These are phyloP conservation scores for Tuber microsphaerosporum DNA, from an alignment of 495 filamentous ascomycete genomes.

Conservation along the genomic window DNA sequence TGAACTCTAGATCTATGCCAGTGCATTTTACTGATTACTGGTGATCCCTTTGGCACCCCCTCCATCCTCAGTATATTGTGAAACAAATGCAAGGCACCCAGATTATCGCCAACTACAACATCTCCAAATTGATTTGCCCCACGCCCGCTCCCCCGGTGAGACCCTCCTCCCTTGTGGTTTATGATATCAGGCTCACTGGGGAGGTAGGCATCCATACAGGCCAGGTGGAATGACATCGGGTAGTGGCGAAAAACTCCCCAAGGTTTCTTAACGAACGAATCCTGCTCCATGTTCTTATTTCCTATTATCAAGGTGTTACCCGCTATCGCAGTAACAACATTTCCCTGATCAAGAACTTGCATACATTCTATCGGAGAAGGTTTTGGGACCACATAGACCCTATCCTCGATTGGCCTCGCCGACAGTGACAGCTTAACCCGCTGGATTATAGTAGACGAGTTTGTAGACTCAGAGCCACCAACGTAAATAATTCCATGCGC, in stretches of 20 bases:
- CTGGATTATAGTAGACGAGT: slow-evolving; percentile 6
- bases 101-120: slow-evolving; percentile 64
- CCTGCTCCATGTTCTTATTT: slow-evolving; percentile 15
- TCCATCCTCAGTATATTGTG: slow-evolving; percentile 65
- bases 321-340: slow-evolving; percentile 42
- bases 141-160: slow-evolving; percentile 35
- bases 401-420: slow-evolving; percentile 5
- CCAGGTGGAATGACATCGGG: slow-evolving; percentile 28
- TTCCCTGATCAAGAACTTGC: slow-evolving; percentile 44
- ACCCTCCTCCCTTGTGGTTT: slow-evolving; percentile 39
- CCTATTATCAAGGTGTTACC: slow-evolving; percentile 26
- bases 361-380: slow-evolving; percentile 17
- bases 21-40: slow-evolving; percentile 56
- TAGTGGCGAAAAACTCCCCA: slow-evolving; percentile 31
- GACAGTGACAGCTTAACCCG: background rate
- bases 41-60: slow-evolving; percentile 45
- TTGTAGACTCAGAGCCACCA: slow-evolving; percentile 6
- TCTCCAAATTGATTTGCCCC: slow-evolving; percentile 48
- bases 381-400: slow-evolving; percentile 4
- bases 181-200: slow-evolving; percentile 23
- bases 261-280: slow-evolving; percentile 14
- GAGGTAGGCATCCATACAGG: slow-evolving; percentile 53
- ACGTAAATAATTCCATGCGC: slow-evolving; percentile 28
- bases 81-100: slow-evolving; percentile 63
- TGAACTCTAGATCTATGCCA: slow-evolving; percentile 84